Evolutionary conservation across 192 early-diverging fungal genomes (phyloP), one percentile per base, ranked within the genome.

Genomic region (Coemansia sp.): DNA sequence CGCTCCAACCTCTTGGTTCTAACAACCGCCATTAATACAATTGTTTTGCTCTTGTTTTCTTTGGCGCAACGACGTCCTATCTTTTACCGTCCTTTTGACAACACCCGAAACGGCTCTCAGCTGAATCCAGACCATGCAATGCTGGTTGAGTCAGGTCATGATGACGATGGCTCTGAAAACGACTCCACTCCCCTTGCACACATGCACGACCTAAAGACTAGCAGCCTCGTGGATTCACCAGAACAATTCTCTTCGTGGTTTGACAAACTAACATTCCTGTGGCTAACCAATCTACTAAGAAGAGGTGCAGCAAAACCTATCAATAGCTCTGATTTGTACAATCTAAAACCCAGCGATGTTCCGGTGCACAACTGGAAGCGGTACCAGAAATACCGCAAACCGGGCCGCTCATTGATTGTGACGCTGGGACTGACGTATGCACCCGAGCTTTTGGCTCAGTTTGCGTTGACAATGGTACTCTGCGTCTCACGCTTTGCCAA

Each of bases 271-370:
- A 40, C 56, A 2, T 93, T 91, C 64, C 52, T 65, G 38, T 90
- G 89, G 85, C 72, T 88, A 13, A 90, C 85, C 61, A 70, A 84
- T 8, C 63, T 95, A 11, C 79, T 95, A 64, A 69, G 84, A 3
- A 68, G 84, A 19, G 90, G 85, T 32, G 83, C 83, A 45, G 68
- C 67, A 26, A 49, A 75, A 12, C 69, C 80, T 5, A 77, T 94
- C 16, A 81, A 83, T 21, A 70, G 83, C 40, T 68, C 84, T 39
- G 91, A 94, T 57, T 70, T 94, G 23, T 86, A 85, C 54, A 72
- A 86, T 16, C 73, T 94, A 49, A 66, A 81, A 16, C 13, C 68
- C 8, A 53, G 50, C 18, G 87, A 93, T 61, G 73, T 69, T 43
- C 86, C 89, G 16, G 68, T 79, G 21, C 47, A 56, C 32, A 65